Base-by-base conservation (phyloP, 148 eudicot genomes). In the Mesembryanthemum crystallinum region DNA sequence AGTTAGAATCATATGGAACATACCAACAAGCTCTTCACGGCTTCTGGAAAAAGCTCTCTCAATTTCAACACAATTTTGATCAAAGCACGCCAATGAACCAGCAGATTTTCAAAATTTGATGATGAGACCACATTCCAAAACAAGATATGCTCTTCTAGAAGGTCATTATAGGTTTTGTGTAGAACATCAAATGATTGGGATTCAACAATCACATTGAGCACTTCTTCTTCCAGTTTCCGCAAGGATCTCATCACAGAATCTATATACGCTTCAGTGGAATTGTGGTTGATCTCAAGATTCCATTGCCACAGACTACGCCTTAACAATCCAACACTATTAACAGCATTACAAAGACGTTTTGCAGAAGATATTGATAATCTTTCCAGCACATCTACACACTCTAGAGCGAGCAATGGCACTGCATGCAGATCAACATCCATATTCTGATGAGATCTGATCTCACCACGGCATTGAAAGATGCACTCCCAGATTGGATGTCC, bases 401-500 rank as follows among this genome's bases (percentile, higher is more conserved):
- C 92, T 71, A 81, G 55, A 32, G 94, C 85, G 58, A 94, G 97
- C 57, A 92, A 69, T 45, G 98, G 97, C 60, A 85, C 30, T 12
- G 86, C 81, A 65, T 59, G 72, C 76, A 73, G 63, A 63, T 82
- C 82, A 69, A 67, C 69, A 59, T 86, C 82, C 27, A 71, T 45
- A 52, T 57, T 42, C 49, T 64, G 68, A 77, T 70, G 82, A 43
- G 86, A 85, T 79, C 85, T 37, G 75, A 86, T 82, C 79, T 87
- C 87, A 24, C 27, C 83, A 33, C 84, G 85, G 29, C 77, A 73
- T 58, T 70, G 73, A 74, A 78, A 43, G 71, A 94, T 88, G 58
- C 73, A 73, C 24, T 77, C 76, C 98, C 98, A 94, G 55, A 92
- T 86, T 71, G 96, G 85, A 84, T 90, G 97, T 58, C 86, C 62